A percentile compares a stretch with the other conserved stretches of the same genome.
These are phyloP conservation scores for Filobasidium floriforme DNA, from an alignment of 768 basidiomycete species.

Conservation along the genomic window DNA sequence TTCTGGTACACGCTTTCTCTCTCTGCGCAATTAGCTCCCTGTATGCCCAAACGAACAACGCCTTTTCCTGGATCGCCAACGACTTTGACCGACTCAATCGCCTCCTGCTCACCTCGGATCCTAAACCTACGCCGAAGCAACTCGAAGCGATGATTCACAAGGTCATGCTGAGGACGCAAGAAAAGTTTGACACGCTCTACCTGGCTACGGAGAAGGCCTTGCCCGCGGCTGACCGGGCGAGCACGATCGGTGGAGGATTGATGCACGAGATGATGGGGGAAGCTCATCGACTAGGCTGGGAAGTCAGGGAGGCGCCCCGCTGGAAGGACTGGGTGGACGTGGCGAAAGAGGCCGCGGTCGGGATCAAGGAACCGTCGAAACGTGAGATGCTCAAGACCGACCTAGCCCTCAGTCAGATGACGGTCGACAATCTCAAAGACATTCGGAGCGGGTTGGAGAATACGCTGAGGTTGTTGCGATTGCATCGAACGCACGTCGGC, in stretches of 20 bases:
- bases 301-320: slow-evolving; percentile 12
- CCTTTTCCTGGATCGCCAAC: slow-evolving; percentile 19
- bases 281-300: slow-evolving; percentile 10
- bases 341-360: slow-evolving; percentile 11
- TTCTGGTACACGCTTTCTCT: not conserved
- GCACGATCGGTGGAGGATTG: slow-evolving; percentile 12
- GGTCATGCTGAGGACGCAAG: slow-evolving; percentile 21
- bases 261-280: slow-evolving; percentile 17
- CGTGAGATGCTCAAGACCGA: slow-evolving; percentile 20
- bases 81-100: slow-evolving; percentile 22
- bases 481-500: slow-evolving; percentile 20
- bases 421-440: slow-evolving; percentile 19
- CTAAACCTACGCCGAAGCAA: slow-evolving; percentile 8
- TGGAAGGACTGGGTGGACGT: slow-evolving; percentile 17
- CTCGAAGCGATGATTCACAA: slow-evolving; percentile 17
- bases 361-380: slow-evolving; percentile 16
- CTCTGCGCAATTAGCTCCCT: slow-evolving; percentile 1
- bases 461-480: slow-evolving; percentile 10
- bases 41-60: slow-evolving; percentile 18
- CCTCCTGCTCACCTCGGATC: slow-evolving; percentile 1
- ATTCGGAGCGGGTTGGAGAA: slow-evolving; percentile 19
- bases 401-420: slow-evolving; percentile 11
- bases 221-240: slow-evolving; percentile 19
- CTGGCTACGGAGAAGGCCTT: slow-evolving; percentile 22
- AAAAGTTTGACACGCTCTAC: slow-evolving; percentile 21